Base-by-base conservation (phyloP, 352 stramenopile genomes). In the Globisporangium parvum region DNA sequence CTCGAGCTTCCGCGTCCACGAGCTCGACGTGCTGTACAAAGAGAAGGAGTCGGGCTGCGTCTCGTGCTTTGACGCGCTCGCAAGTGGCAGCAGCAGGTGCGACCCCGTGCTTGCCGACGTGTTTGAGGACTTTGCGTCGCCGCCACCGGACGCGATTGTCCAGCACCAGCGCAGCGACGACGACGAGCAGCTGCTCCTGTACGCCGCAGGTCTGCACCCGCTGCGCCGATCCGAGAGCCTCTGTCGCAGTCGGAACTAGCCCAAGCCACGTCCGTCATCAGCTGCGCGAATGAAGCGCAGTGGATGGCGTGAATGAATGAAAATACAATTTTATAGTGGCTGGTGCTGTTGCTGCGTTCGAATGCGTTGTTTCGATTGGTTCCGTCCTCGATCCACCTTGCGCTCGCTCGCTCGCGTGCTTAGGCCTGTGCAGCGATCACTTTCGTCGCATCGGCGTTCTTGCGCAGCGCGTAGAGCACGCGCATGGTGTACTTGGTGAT, bases 401-500 rank as follows among this genome's bases (percentile, higher is more conserved):
- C n/a, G n/a, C n/a, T n/a, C n/a, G n/a, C n/a, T n/a, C n/a, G n/a
- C n/a, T n/a, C n/a, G n/a, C n/a, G n/a, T n/a, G 40, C 40, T n/a
- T 21, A 6, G 18, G 6, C 42, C 5, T 28, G 41, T 54, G 45
- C 53, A 33, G 33, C 42, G 40, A 63, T 40, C 31, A 20, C 54
- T n/a, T 59, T 55, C 18, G 41, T 39, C 23, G 41, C 28, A 15
- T 47, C 53, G 39, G 59, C 56, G 58, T 75, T 62, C 55, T 72
- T 78, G 41, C 71, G 75, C 60, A 90, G 69, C 54, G 73, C 45
- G 66, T 84, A 88, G 11, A 91, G 69, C 57, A 88, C 60, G 41
- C 76, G 77, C 70, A 90, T 83, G 6, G 81, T 88, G 65, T 85
- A 74, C 64, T 73, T 80, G 47, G 75, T 80, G 61, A 91, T 91